These are phyloP conservation scores for Paramyrothecium roridum DNA, from an alignment of 2,329 filamentous ascomycete species.

Conservation along the genomic window DNA sequence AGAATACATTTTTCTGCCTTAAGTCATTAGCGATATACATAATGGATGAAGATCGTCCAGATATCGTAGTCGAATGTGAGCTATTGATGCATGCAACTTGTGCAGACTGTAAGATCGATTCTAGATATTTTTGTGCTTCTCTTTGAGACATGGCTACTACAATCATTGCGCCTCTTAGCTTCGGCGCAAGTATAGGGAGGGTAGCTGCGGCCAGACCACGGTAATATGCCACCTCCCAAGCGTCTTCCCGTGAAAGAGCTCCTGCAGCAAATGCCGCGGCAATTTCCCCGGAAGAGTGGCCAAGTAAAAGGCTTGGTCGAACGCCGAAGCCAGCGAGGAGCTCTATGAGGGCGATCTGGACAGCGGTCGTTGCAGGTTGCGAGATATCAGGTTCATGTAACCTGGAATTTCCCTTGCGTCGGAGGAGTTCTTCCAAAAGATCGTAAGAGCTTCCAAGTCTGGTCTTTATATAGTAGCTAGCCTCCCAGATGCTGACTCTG, in stretches of 20 bases:
- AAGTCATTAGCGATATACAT: conserved; percentile 27
- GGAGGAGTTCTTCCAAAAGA: conserved; percentile 32
- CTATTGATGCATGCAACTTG: conserved; percentile 44
- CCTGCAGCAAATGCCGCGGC: conserved; percentile 39
- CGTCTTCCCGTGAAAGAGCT: conserved; percentile 29
- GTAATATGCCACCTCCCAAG: conserved; percentile 39
- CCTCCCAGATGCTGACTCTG: conserved; percentile 31
- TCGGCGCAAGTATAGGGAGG: conserved; percentile 19
- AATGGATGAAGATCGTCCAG: conserved; percentile 31
- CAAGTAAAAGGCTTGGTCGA: conserved; percentile 30
- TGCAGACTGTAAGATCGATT: conserved; percentile 11
- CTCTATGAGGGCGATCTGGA: conserved; percentile 40
- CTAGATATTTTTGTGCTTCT: conserved; percentile 24
- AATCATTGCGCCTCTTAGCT: conserved; percentile 37
- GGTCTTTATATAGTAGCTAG: conserved; percentile 23
- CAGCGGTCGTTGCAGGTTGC: conserved; percentile 37
- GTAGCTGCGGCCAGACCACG: conserved; percentile 32
- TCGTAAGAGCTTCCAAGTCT: conserved; percentile 27
- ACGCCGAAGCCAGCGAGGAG: conserved; percentile 30
- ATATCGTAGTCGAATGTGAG: conserved; percentile 39
- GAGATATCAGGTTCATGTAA: conserved; percentile 32
- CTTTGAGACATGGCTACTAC: conserved; percentile 30
- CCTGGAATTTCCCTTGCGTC: conserved; percentile 14
- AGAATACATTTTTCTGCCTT: conserved; percentile 24
- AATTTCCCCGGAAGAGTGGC: conserved; percentile 46